Percentiles rank a stretch among this genome's conserved stretches.
Conservation (phyloP, 805 yeast genomes). For the Priceomyces carsonii region DNA sequence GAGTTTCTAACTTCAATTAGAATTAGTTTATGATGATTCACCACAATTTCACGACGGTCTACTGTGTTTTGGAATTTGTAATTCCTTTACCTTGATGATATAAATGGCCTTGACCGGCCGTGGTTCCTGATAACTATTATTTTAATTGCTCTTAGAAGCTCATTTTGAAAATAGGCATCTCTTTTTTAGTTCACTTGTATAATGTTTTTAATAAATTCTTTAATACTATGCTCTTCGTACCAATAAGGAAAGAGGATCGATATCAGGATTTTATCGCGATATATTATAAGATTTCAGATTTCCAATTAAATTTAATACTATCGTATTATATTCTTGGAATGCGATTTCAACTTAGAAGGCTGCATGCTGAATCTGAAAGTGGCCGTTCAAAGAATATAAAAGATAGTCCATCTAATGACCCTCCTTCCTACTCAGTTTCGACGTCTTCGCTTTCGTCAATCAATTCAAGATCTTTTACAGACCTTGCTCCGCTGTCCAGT, state of each 20-base stretch:
- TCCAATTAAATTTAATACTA: neutral
- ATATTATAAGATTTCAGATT: neutral
- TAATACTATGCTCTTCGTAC: neutral
- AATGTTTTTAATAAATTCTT: neutral
- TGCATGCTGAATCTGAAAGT: conserved; percentile 1
- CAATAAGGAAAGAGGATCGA: neutral
- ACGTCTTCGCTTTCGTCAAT: conserved; percentile 1
- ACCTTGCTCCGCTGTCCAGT: conserved; percentile 5
- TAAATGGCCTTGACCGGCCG: conserved; percentile 54
- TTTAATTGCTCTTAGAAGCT: conserved; percentile 8
- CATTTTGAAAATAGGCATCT: conserved; percentile 2
- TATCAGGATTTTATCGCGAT: too few relatives aligned
- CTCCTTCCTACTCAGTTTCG: conserved; percentile 7
- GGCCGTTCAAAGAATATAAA: conserved; percentile 1
- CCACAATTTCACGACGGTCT: conserved; percentile 56
- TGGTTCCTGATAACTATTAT: conserved; percentile 40
- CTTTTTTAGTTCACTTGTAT: neutral
- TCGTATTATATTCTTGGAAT: too few relatives aligned
- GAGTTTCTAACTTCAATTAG: conserved; percentile 7
- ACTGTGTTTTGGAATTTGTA: conserved; percentile 48
- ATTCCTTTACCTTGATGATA: conserved; percentile 46
- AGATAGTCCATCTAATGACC: conserved; percentile 3
- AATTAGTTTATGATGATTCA: conserved; percentile 44
- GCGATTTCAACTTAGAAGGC: conserved; percentile 1
- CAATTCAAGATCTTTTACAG: neutral